Evolutionary conservation across 352 stramenopile genomes (phyloP), one percentile per base, ranked within the genome.

Genomic region (Plasmopara halstedii): DNA sequence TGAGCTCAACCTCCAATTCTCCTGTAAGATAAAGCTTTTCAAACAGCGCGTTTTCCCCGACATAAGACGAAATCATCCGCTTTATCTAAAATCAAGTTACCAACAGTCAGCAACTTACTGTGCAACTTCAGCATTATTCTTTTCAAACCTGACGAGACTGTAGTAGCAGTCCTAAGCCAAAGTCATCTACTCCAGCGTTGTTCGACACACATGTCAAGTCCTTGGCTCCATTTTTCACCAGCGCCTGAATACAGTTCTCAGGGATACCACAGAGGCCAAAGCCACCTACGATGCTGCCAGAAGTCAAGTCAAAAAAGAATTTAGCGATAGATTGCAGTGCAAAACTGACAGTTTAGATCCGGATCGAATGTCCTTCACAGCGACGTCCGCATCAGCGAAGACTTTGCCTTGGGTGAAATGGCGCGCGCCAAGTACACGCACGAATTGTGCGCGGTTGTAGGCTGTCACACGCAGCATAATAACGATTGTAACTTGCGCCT

Each of bases 21-120:
- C 89, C 92, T 25, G 73, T 95, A 21, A 97, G 77, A 57, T 96
- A 96, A 14, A 95, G 70, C 38, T 90, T 83, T 56, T 97, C 88
- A 49, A 97, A 97, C 7, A 95, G 53, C 39, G 96, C 95, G 58
- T 98, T 98, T 63, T 98, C 94, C 19, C 94, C 95, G 3, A 98
- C 94, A 63, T 98, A 98, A 11, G 74, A 95, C 42, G 83, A 96
- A 38, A 98, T 97, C 85, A 98, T 96, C 34, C 88, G 73, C 62
- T 98, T 98, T 31, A 98, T 95, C 76, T 88, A 20, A 5, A 48
- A 7, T 10, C 32, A 39, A 43, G 2, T 36, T 15, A 3, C 15
- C 11, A 35, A 35, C 6, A 36, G 8, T 43, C 11, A 35, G 27
- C 8, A 21, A 46, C 23, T 36, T 11, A 1, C 11, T 23, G 8